Base-by-base conservation (phyloP, 1,284 basidiomycete genomes). In the Melampsora larici-populina region DNA sequence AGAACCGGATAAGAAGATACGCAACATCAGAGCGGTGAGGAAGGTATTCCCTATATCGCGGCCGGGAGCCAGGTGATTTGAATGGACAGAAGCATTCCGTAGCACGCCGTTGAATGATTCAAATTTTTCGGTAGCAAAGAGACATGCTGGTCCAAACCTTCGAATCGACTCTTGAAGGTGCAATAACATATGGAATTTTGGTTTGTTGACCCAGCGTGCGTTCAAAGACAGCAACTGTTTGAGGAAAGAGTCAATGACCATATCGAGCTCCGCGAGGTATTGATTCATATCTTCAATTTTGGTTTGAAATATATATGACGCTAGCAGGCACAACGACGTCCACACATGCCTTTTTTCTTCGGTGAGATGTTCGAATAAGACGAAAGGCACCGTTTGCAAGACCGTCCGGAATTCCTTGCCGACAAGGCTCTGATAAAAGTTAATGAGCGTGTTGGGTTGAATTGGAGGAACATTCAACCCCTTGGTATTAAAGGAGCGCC, bases 141-240 rank as follows among this genome's bases (percentile, higher is more conserved):
- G 31, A 18, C 55, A 26, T 1, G 70, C 26, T 33, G 58, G 70
- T 0, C 70, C 70, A 72, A 62, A 72, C 1, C 15, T 8, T 9
- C 2, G 7, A 13, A 82, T 72, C 26, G 82, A 79, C 0, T 69
- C 46, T 6, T 74, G 48, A 11, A 83, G 71, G 29, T 83, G 82
- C 0, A 80, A 46, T 1, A 83, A 11, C 17, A 82, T 73, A 51
- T 82, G 82, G 51, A 83, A 86, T 71, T 86, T 86, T 0, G 84
- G 83, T 75, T 86, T 86, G 73, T 86, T 85, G 76, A 85, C 84
- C 85, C 85, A 85, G 0, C 77, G 80, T 5, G 72, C 70, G 0
- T 82, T 83, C 82, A 83, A 84, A 0, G 40, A 69, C 0, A 81
- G 82, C 0, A 83, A 82, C 3, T 79, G 79, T 0, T 81, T 24